Percentiles rank a stretch among this genome's conserved stretches.
Conservation (phyloP, 2,329 filamentous ascomycete species). For the Aspergillus quadricinctus region DNA sequence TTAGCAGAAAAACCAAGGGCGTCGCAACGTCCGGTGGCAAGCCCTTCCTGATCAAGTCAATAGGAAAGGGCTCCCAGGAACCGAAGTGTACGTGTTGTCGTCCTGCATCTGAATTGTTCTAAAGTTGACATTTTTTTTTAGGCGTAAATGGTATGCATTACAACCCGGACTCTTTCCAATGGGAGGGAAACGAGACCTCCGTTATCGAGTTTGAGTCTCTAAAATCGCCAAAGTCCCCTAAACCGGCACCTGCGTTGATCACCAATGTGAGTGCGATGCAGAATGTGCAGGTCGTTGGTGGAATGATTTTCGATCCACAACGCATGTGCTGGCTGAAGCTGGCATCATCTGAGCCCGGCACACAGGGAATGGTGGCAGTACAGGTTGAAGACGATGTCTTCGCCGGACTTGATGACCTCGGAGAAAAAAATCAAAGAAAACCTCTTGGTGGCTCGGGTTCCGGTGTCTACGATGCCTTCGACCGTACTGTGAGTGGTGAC, state of each 20-base stretch:
- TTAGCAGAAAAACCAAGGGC: slow-evolving; percentile 40
- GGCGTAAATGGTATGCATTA: slow-evolving; percentile 95
- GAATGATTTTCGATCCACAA: slow-evolving; percentile 96
- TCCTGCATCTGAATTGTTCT: slow-evolving; percentile 10
- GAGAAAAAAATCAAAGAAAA: slow-evolving; percentile 52
- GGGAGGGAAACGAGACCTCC: slow-evolving; percentile 94
- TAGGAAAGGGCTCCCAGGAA: slow-evolving; percentile 67
- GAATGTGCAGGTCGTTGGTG: slow-evolving; percentile 89
- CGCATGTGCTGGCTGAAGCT: slow-evolving; percentile 98
- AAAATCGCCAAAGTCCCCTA: slow-evolving; percentile 39
- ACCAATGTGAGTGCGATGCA: slow-evolving; percentile 81
- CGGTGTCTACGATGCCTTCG: slow-evolving; percentile 23
- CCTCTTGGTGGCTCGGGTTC: slow-evolving; percentile 19
- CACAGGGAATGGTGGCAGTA: slow-evolving; percentile 45
- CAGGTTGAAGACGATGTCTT: slow-evolving; percentile 92
- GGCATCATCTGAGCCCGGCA: slow-evolving; percentile 41
- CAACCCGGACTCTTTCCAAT: slow-evolving; percentile 78
- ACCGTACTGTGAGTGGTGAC: slow-evolving; percentile 28
- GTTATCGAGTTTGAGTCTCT: slow-evolving; percentile 68
- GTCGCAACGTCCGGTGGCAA: slow-evolving; percentile 47
- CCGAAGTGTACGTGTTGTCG: slow-evolving; percentile 65
- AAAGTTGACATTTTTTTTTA: slow-evolving; percentile 32
- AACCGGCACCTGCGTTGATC: slow-evolving; percentile 65
- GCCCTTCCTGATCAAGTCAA: slow-evolving; percentile 83
- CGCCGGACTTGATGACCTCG: slow-evolving; percentile 87